phyloP scores from a whole-genome alignment of 768 basidiomycete genomes.

The Leucosporidium yakuticum region DNA sequence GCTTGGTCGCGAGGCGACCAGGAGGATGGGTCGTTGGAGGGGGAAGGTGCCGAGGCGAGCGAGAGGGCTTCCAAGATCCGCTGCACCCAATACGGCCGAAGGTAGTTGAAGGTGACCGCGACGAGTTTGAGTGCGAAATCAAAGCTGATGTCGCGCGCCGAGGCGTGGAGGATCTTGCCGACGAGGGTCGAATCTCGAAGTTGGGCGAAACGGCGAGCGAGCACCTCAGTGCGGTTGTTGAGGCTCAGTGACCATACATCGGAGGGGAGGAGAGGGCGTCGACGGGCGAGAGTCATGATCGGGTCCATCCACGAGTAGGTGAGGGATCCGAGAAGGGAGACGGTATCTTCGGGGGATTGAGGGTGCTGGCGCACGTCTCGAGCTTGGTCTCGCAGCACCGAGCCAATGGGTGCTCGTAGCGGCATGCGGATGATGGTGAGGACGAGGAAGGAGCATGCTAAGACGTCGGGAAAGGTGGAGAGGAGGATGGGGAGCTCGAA shows the following conservation, averaged over 20 bases:
- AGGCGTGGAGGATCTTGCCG: conserved; percentile 22
- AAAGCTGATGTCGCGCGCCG: conserved; percentile 28
- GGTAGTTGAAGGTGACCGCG: conserved; percentile 24
- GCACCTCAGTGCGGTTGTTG: conserved; percentile 27
- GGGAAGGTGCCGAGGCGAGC: not conserved
- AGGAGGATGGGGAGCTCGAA: not conserved
- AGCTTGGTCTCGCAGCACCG: conserved; percentile 1
- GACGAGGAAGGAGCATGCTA: not conserved
- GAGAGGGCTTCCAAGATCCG: conserved; percentile 28
- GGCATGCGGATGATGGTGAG: conserved; percentile 11
- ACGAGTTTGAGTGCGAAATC: conserved; percentile 29
- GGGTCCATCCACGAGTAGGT: conserved; percentile 29
- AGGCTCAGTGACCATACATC: conserved; percentile 34
- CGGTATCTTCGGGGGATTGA: conserved; percentile 27
- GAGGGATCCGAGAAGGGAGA: conserved; percentile 22
- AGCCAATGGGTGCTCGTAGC: conserved; percentile 5
- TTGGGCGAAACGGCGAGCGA: conserved; percentile 13
- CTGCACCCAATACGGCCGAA: conserved; percentile 27
- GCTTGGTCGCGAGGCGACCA: conserved; percentile 22
- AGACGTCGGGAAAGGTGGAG: conserved; percentile 4
- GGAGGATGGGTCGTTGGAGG: not conserved
- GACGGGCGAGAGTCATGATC: conserved; percentile 11
- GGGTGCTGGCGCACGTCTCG: not conserved
- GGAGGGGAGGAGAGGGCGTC: conserved; percentile 15
- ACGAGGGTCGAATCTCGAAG: conserved; percentile 24